phyloP scores from a whole-genome alignment of 805 yeast genomes.

The Teunomyces funiuensis region DNA sequence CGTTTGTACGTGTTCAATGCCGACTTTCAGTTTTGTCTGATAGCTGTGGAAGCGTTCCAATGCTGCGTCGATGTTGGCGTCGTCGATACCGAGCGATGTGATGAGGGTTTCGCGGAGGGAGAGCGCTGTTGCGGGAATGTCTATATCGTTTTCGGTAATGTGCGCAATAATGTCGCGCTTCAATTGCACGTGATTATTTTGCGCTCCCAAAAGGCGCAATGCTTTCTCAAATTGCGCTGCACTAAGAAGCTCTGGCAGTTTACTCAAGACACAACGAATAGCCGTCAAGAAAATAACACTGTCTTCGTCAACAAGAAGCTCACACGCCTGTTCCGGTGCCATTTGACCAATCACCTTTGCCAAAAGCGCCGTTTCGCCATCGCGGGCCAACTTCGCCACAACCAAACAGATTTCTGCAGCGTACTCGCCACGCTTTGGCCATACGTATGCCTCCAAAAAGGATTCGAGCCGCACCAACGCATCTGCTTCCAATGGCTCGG shows the following conservation, averaged over 20 bases:
- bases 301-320: too few relatives aligned
- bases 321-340: too few relatives aligned
- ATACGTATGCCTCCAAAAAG: background rate
- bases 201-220: too few relatives aligned
- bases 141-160: conserved; percentile 23
- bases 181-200: too few relatives aligned
- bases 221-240: conserved; percentile 5
- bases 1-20: conserved; percentile 41
- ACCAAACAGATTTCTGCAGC: too few relatives aligned
- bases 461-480: conserved; percentile 26
- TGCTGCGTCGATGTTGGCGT: conserved; percentile 26
- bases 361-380: too few relatives aligned
- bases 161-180: conserved; percentile 14
- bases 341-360: too few relatives aligned
- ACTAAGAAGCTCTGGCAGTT: conserved; percentile 4
- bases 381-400: too few relatives aligned
- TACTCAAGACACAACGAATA: background rate
- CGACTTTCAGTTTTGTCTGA: conserved; percentile 36
- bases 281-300: background rate
- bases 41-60: conserved; percentile 41
- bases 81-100: conserved; percentile 32
- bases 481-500: conserved; percentile 26
- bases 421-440: too few relatives aligned
- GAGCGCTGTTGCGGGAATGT: conserved; percentile 15
- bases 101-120: conserved; percentile 32